Evolutionary conservation across 257 asterid genomes (phyloP), one percentile per base, ranked within the genome.

Genomic region (Nicotiana obtusifolia): DNA sequence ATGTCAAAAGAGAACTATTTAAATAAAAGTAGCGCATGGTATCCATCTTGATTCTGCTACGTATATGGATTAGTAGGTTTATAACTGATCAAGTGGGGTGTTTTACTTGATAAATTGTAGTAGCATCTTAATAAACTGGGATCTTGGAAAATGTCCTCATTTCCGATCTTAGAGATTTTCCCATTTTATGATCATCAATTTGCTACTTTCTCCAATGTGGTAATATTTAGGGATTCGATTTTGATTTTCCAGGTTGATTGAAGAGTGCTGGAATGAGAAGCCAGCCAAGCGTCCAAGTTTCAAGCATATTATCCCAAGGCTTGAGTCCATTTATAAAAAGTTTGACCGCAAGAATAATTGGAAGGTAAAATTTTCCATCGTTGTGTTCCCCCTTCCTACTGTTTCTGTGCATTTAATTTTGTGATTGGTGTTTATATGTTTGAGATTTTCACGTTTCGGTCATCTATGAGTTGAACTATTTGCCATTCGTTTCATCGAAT

Each of bases 251-350:
- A 95, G 99, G 84, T 84, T 95, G 93, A 93, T 95, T 57, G 92
- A 92, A 86, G 97, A 90, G 73, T 95, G 99, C 83, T 95, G 98
- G 99, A 85, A 83, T 19, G 97, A 91, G 64, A 85, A 85, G 59
- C 92, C 97, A 75, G 85, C 92, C 59, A 61, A 87, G 13, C 88
- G 99, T 69, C 99, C 99, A 10, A 90, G 97, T 17, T 95, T 95
- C 76, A 91, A 91, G 93, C 88, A 92, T 83, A 93, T 95, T 54
- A 95, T 95, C 82, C 98, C 97, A 5, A 90, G 90, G 57, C 87
- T 95, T 67, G 97, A 89, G 83, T 84, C 88, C 83, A 92, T 91
- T 67, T 89, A 84, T 85, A 88, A 87, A 82, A 89, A 88, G 69
- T 86, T 89, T 83, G 93, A 91, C 80, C 93, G 81, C 84, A 87